phyloP scores from a whole-genome alignment of 2,329 filamentous ascomycete genomes.

The Neoarthrinium moseri region DNA sequence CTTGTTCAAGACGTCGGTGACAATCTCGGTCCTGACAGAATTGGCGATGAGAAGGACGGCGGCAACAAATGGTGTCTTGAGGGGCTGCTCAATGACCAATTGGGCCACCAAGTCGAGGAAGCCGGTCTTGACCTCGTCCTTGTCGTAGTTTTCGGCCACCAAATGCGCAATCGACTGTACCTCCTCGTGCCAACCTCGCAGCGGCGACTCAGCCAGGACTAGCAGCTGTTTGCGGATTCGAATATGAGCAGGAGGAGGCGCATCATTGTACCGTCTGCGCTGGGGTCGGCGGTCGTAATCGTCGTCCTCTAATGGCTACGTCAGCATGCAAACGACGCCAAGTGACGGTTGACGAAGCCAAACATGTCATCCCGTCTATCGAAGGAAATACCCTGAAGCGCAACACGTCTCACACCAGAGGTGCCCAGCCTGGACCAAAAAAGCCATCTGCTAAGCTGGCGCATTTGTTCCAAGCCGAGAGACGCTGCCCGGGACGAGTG shows the following conservation, averaged over 20 bases:
- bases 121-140: slow-evolving; percentile 69
- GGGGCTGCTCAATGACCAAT: slow-evolving; percentile 83
- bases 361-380: too few relatives aligned
- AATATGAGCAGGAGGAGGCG: slow-evolving; percentile 57
- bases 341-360: too few relatives aligned
- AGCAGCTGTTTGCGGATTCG: slow-evolving; percentile 77
- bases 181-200: slow-evolving; percentile 77
- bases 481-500: too few relatives aligned
- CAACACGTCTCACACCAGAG: too few relatives aligned
- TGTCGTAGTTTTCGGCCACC: slow-evolving; percentile 81
- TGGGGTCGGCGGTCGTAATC: slow-evolving; percentile 72
- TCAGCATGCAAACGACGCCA: slow-evolving; percentile 26
- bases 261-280: slow-evolving; percentile 70
- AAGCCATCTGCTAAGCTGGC: too few relatives aligned
- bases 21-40: slow-evolving; percentile 71
- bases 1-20: slow-evolving; percentile 66
- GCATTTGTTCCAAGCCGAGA: too few relatives aligned
- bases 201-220: slow-evolving; percentile 76
- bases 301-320: slow-evolving; percentile 60
- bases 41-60: slow-evolving; percentile 81
- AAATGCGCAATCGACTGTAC: slow-evolving; percentile 72
- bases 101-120: slow-evolving; percentile 76
- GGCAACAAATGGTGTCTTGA: slow-evolving; percentile 95
- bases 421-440: too few relatives aligned
- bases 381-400: too few relatives aligned